Base-by-base conservation (phyloP, 805 yeast genomes). In the Cyberlindnera mrakii region DNA sequence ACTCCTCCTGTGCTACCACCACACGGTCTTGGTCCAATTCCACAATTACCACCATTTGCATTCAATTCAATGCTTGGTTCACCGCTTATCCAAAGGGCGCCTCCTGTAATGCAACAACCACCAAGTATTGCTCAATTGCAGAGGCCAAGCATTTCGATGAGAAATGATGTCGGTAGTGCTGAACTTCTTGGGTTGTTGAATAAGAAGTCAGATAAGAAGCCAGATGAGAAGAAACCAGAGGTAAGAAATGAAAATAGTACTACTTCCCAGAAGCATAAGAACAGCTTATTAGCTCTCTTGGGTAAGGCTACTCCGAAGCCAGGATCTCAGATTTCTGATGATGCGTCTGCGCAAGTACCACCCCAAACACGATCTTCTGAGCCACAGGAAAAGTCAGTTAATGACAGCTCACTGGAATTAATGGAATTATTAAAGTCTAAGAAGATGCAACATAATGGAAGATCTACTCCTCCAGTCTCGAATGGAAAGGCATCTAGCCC, bases 181-280 rank as follows among this genome's bases (percentile, higher is more conserved):
- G 75, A 72, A 40, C 52, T 74, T 13, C 62, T 73, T 41, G 67
- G 72, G 3, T 59, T 74, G 16, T 62, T 74, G 52, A 70, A 66
- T 31, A 62, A 59, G 33, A 62, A 59, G 31, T 43, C 41, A 3
- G 39, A 42, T 7, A 42, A 41, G 8, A 48, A 36, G 32, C 5
- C 34, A 13, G 17, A 18, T 30, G 33, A 29, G 15, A 16, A n/a
- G 25, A 11, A 30, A 17, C 17, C 30, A 15, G 27, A 18, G 7
- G 32, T 39, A 39, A 17, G 36, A 14, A 36, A 33, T 16, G 40
- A 35, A 6, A 35, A 34, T 3, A 34, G 33, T 7, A 23, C 15
- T 18, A 35, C 37, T 20, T 31, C 42, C 16, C 44, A 43, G 14
- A 50, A 41, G 10, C 51, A 54, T 38, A 51, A 55, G 33, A 49